A percentile compares a stretch with the other conserved stretches of the same genome.
Evolutionary conservation across 306 rosid genomes (phyloP).

Genomic region (Cyamopsis tetragonoloba): DNA sequence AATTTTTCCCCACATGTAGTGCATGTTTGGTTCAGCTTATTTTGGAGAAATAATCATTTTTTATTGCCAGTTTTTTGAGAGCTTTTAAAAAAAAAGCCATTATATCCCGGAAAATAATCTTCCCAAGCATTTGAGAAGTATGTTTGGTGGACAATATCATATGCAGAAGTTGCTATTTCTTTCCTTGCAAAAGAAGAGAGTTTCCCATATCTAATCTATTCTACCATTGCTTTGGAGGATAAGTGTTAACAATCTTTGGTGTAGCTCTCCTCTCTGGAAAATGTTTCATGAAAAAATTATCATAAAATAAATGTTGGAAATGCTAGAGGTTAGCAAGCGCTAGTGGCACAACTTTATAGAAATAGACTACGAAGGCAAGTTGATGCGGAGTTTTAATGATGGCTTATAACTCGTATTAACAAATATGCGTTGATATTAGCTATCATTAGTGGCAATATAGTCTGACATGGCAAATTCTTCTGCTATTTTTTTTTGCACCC

Average conservation of each 20-base stretch:
- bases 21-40: too few species aligned
- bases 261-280: neutral
- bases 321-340: conserved; percentile 12
- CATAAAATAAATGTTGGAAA: too few species aligned
- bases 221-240: neutral
- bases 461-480: conserved; percentile 1
- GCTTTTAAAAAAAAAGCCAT: too few species aligned
- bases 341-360: neutral
- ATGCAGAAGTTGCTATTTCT: conserved; percentile 16
- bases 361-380: conserved; percentile 2
- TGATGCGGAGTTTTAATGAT: neutral
- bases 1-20: conserved; percentile 27
- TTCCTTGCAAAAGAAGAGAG: neutral
- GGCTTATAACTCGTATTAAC: conserved; percentile 3
- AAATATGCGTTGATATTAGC: neutral
- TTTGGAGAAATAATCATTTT: too few species aligned
- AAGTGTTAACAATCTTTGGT: neutral
- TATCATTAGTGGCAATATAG: neutral
- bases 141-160: conserved; percentile 16
- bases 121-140: too few species aligned
- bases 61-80: too few species aligned
- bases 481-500: conserved; percentile 10
- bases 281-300: neutral
- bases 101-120: too few species aligned
- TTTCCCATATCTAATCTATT: neutral